Evolutionary conservation across 164 flowering plant genomes (phyloP).

Genomic region (Buxus sempervirens): DNA sequence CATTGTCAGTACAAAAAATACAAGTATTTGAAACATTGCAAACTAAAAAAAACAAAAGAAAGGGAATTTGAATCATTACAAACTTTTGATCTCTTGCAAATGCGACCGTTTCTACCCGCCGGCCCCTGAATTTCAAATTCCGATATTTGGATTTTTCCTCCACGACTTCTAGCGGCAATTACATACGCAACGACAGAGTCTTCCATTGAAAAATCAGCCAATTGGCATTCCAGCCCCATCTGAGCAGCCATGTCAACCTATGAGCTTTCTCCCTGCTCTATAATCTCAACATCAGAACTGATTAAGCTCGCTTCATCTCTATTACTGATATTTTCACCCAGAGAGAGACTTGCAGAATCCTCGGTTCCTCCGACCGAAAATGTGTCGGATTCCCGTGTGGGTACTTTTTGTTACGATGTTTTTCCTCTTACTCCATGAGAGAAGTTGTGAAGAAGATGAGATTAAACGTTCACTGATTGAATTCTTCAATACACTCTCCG

Average conservation of each 20-base stretch:
- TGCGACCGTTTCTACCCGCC: neutral
- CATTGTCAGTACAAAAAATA: no score
- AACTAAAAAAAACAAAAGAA: no score
- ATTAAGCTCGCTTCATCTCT: neutral
- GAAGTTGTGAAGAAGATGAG: conserved; percentile 24
- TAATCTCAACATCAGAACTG: conserved; percentile 11
- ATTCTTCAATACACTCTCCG: conserved; percentile 28
- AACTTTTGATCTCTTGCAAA: neutral
- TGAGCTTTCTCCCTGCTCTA: conserved; percentile 20
- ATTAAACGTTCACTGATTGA: conserved; percentile 24
- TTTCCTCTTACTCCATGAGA: conserved; percentile 19
- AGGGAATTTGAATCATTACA: no score
- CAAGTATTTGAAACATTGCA: no score
- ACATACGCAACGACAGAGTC: conserved; percentile 14
- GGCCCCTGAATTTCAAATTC: neutral
- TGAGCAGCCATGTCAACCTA: conserved; percentile 6
- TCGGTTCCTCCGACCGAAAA: conserved; percentile 7
- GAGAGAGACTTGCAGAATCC: neutral
- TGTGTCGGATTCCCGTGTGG: conserved; percentile 28
- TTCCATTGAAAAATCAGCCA: conserved; percentile 32
- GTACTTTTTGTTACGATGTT: conserved; percentile 25
- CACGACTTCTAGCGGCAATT: neutral
- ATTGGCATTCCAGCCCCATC: conserved; percentile 11
- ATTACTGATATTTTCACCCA: neutral
- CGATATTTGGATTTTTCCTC: neutral